These are phyloP conservation scores for Acer yangbiense DNA, from an alignment of 345 rosid genomes.

Conservation along the genomic window DNA sequence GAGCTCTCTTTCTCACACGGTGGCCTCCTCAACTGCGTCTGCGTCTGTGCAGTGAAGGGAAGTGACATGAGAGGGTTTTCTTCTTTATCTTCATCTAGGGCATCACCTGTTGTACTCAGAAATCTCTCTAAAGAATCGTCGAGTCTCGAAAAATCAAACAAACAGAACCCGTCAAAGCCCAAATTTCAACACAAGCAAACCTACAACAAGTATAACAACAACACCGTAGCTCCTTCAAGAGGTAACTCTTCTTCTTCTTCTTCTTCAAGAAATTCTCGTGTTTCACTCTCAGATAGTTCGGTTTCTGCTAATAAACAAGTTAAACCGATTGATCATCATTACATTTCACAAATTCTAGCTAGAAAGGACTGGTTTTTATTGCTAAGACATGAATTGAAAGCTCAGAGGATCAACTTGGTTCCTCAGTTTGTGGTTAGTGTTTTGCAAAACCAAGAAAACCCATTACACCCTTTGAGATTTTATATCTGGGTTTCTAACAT, in stretches of 20 bases:
- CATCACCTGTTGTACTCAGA: conserved; percentile 35
- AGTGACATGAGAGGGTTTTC: conserved; percentile 56
- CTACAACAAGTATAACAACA: neutral
- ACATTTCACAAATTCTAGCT: conserved; percentile 58
- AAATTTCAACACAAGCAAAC: conserved; percentile 1
- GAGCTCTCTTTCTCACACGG: neutral
- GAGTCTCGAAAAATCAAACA: neutral
- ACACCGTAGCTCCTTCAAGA: conserved; percentile 24
- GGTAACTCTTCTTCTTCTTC: conserved; percentile 28
- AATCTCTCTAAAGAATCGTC: conserved; percentile 16
- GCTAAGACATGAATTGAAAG: conserved; percentile 58
- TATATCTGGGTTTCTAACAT: conserved; percentile 75
- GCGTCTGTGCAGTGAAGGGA: conserved; percentile 18
- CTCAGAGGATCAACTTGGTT: conserved; percentile 51
- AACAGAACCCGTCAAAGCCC: conserved; percentile 20
- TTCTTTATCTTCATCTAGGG: conserved; percentile 51
- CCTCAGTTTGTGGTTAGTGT: conserved; percentile 61
- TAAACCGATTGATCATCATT: conserved; percentile 42
- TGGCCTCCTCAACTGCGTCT: conserved; percentile 16
- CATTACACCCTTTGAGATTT: conserved; percentile 55
- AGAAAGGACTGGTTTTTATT: conserved; percentile 76
- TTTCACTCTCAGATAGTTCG: conserved; percentile 10
- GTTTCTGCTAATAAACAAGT: conserved; percentile 18
- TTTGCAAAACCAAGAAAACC: conserved; percentile 78
- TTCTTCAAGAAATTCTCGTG: conserved; percentile 7